These are phyloP conservation scores for Aspergillus floridensis DNA, from an alignment of 2,329 filamentous ascomycete species.

Conservation along the genomic window DNA sequence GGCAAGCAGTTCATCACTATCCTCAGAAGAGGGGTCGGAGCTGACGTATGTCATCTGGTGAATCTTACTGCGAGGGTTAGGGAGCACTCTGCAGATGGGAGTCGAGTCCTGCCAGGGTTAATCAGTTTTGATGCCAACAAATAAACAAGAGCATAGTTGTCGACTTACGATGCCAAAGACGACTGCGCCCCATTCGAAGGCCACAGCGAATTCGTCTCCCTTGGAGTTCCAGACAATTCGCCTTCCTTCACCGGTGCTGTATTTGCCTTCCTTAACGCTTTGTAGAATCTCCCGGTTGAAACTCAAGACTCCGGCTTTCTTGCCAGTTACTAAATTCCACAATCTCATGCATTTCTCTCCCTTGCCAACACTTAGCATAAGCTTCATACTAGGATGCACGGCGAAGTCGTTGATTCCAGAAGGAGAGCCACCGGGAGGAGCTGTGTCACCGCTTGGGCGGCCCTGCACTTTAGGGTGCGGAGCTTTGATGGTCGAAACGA, in stretches of 20 bases:
- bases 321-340: conserved; percentile 96
- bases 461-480: conserved; percentile 78
- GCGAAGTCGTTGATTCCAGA: conserved; percentile 94
- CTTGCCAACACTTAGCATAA: conserved; percentile 89
- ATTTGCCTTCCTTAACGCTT: conserved; percentile 72
- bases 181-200: conserved; percentile 79
- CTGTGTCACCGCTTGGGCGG: conserved; percentile 85
- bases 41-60: conserved; percentile 75
- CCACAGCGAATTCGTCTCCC: conserved; percentile 81
- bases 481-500: conserved; percentile 83
- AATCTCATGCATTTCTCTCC: conserved; percentile 88
- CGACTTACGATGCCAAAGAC: conserved; percentile 71
- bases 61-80: conserved; percentile 70
- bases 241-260: conserved; percentile 76
- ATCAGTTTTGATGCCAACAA: conserved; percentile 1
- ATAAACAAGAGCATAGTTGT: background rate
- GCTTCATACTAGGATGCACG: conserved; percentile 91
- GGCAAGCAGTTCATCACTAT: conserved; percentile 60
- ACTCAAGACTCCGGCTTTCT: conserved; percentile 88
- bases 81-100: conserved; percentile 70
- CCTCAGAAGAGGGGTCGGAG: conserved; percentile 43
- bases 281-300: conserved; percentile 72
- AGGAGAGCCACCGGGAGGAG: conserved; percentile 73
- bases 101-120: conserved; percentile 61
- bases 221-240: conserved; percentile 75